Evolutionary conservation across 2,329 filamentous ascomycete species (phyloP), one percentile per base, ranked within the genome.

Genomic region (Esteya vermicola): DNA sequence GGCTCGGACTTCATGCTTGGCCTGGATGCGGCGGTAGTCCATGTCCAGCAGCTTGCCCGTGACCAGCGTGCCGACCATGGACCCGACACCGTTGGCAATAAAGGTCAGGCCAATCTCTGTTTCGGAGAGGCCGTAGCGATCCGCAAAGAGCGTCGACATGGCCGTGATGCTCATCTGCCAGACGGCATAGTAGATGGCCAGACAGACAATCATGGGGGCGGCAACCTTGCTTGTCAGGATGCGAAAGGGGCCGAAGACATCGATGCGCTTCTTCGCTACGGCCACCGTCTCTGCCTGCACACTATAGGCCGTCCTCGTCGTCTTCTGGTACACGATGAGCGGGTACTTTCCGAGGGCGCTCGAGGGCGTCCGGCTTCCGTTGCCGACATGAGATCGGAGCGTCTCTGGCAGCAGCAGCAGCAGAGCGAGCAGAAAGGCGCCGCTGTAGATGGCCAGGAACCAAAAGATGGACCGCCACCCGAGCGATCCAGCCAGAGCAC

Each of bases 401-500:
- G 71, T 75, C 54, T 76, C 70, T 0, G 76, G 78, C 9, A 79
- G 61, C 6, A 70, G 60, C 4, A 78, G 45, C 4, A 68, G 47
- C 43, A 73, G 70, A 0, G 71, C 63, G 2, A 78, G 42, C 25
- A 78, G 54, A 54, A 69, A 74, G 0, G 59, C 56, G 4, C 55
- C 54, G 23, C 64, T 59, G 36, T 70, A 58, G 26, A 82, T 76
- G 22, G 70, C 63, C 38, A 78, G 63, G 48, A 81, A 80, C 77
- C 77, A 82, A 50, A 82, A 82, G 39, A 81, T 72, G 36, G 70
- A 65, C 14, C 70, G 61, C 78, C 78, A 84, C 10, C 74, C 75
- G 0, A 80, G 62, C 41, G 69, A 78, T 43, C 79, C 63, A 18
- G 67, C 67, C 14, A 85, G 55, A 1, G 81, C 47, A 1, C 78